Evolutionary conservation across 257 asterid genomes (phyloP).

Genomic region (Primulina eburnea): DNA sequence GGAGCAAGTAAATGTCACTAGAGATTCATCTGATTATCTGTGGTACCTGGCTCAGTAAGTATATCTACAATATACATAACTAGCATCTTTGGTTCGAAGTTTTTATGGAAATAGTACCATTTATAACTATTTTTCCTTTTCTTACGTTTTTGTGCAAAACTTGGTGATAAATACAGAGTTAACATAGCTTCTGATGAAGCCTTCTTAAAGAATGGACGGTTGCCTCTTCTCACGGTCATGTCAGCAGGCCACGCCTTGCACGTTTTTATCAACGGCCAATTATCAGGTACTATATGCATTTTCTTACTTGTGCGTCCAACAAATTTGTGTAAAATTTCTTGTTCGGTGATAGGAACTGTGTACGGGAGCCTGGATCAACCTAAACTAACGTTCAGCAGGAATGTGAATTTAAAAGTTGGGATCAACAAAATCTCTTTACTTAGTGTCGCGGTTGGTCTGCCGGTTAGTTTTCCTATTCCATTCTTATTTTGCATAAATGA

Average conservation of each 20-base stretch:
- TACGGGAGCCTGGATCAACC: slow-evolving; percentile 67
- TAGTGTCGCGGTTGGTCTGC: slow-evolving; percentile 77
- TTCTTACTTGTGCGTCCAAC: background rate
- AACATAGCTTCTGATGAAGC: slow-evolving; percentile 66
- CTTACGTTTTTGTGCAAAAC: background rate
- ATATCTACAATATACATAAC: background rate
- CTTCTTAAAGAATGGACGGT: slow-evolving; percentile 53
- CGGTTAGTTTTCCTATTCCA: slow-evolving; percentile 50
- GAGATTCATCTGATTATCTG: slow-evolving; percentile 80
- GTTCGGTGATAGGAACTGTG: slow-evolving; percentile 42
- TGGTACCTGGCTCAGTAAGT: slow-evolving; percentile 93
- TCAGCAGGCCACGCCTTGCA: slow-evolving; percentile 92
- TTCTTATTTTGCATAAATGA: background rate
- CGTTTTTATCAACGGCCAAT: slow-evolving; percentile 66
- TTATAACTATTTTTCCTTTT: background rate
- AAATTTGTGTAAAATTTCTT: background rate
- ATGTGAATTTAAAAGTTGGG: slow-evolving; percentile 66
- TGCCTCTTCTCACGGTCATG: slow-evolving; percentile 64
- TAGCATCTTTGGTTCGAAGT: background rate
- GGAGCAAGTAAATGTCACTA: slow-evolving; percentile 76
- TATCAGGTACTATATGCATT: slow-evolving; percentile 50
- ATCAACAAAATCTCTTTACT: slow-evolving; percentile 78
- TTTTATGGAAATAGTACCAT: background rate
- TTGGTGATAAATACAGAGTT: slow-evolving; percentile 41
- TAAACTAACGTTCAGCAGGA: slow-evolving; percentile 45